Evolutionary conservation across 2,329 filamentous ascomycete species (phyloP).

Genomic region (Botrytis pseudocinerea): DNA sequence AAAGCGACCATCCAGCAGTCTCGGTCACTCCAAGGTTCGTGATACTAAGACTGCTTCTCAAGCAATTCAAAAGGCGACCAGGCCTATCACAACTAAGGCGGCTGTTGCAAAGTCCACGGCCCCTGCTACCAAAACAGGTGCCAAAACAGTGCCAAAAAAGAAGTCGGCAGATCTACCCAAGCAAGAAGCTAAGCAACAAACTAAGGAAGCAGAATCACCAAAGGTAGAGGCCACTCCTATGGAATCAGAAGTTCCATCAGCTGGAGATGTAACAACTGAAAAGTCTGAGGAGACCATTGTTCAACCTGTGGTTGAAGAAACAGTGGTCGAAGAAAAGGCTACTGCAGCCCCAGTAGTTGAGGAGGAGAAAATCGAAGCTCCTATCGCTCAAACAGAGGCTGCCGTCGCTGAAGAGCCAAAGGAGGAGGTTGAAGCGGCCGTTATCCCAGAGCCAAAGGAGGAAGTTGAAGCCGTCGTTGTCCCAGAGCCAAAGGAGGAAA

Average conservation of each 20-base stretch:
- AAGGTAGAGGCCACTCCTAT: slow-evolving; percentile 29
- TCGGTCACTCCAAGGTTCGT: slow-evolving; percentile 34
- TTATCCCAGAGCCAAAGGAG: neutral
- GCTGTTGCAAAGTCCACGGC: slow-evolving; percentile 23
- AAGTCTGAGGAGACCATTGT: slow-evolving; percentile 16
- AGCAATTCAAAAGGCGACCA: slow-evolving; percentile 22
- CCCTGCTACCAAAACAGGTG: slow-evolving; percentile 17
- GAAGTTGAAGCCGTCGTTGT: neutral
- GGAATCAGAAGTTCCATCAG: slow-evolving; percentile 32
- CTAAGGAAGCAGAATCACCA: slow-evolving; percentile 25
- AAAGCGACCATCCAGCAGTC: slow-evolving; percentile 34
- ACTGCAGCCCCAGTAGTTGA: slow-evolving; percentile 8
- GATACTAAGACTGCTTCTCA: slow-evolving; percentile 26
- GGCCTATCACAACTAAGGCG: slow-evolving; percentile 14
- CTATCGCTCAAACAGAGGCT: neutral
- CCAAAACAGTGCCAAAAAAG: slow-evolving; percentile 19
- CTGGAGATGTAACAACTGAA: slow-evolving; percentile 26
- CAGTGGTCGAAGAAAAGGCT: slow-evolving; percentile 3
- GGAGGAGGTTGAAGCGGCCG: neutral
- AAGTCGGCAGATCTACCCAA: slow-evolving; percentile 30
- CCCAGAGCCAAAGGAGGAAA: neutral
- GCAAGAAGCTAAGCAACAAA: slow-evolving; percentile 23
- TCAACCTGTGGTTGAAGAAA: slow-evolving; percentile 15
- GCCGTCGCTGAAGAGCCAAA: slow-evolving; percentile 10
- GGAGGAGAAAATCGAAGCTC: neutral